Percentiles rank a stretch among this genome's conserved stretches.
phyloP scores from a whole-genome alignment of 2,329 filamentous ascomycete species.

The Boeremia exigua region DNA sequence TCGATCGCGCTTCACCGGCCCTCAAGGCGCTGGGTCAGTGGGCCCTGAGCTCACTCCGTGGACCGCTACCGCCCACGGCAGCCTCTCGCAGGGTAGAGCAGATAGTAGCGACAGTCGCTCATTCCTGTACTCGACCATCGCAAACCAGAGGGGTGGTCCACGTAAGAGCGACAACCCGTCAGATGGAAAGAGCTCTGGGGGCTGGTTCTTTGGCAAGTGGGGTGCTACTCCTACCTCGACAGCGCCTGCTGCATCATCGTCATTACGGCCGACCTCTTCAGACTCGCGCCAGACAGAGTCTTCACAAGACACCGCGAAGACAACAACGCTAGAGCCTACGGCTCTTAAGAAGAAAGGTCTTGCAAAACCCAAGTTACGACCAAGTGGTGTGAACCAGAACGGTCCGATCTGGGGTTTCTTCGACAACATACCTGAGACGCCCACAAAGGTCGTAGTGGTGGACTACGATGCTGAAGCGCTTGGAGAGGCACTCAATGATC shows the following conservation, averaged over 20 bases:
- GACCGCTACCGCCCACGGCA: constrained; percentile 56
- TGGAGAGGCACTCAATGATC: constrained; percentile 44
- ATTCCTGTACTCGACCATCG: constrained; percentile 41
- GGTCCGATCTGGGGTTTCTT: constrained; percentile 51
- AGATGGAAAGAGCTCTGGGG: constrained; percentile 62
- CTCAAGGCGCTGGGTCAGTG: constrained; percentile 52
- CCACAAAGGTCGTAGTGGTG: constrained; percentile 42
- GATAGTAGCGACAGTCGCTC: constrained; percentile 66
- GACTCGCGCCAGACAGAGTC: constrained; percentile 32
- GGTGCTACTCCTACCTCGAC: constrained; percentile 56
- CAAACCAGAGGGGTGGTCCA: constrained; percentile 34
- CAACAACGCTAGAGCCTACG: background rate
- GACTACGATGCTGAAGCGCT: constrained; percentile 49
- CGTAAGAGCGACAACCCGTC: constrained; percentile 23
- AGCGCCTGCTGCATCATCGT: constrained; percentile 37
- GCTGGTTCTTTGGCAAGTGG: constrained; percentile 71
- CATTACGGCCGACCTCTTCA: constrained; percentile 27
- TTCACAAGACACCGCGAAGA: constrained; percentile 17
- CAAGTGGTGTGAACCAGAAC: constrained; percentile 47
- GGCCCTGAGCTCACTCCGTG: constrained; percentile 53
- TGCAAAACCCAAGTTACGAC: constrained; percentile 26
- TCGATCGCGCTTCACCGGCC: constrained; percentile 58
- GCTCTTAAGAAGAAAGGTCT: constrained; percentile 6
- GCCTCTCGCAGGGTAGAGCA: constrained; percentile 55
- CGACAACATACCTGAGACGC: constrained; percentile 38